Base-by-base conservation (phyloP, 2,329 filamentous ascomycete genomes). In the Xylaria arbuscula region DNA sequence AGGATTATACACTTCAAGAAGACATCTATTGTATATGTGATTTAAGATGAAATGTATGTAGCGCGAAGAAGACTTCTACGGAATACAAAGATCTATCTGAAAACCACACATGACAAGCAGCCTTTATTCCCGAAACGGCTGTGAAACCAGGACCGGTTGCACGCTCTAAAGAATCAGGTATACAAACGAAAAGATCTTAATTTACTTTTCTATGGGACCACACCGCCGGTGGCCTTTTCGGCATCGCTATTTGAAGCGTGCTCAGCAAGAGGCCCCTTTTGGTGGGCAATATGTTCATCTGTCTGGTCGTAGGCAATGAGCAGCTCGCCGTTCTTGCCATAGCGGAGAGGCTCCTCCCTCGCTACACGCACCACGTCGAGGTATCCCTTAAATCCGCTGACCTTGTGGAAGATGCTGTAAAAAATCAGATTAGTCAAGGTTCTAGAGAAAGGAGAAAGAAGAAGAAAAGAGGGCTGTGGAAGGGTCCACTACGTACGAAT, bases 251-350 rank as follows among this genome's bases (percentile, higher is more conserved):
- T 70, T 1, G 68, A 71, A 1, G 40, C 42, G 28, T 55, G 45
- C 61, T 75, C 73, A 32, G 32, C 60, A 60, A 72, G 70, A 28
- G 50, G 54, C 15, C 73, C 28, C 5, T 28, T 2, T 2, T 28
- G 36, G 54, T 73, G 76, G 9, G 72, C 67, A 72, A 77, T 78
- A 67, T 77, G 76, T 70, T 84, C 83, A 11, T 82, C 81, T 11
- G 75, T 76, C 61, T 83, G 80, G 22, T 83, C 81, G 57, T 84
- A 79, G 2, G 81, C 74, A 48, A 87, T 83, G 51, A 89, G 82
- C 51, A 88, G 76, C 76, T 89, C 85, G 70, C 88, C 88, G 66
- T 89, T 83, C 81, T 86, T 87, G 68, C 86, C 87, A 72, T 89
- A 89, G 45, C 85, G 82, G 5, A 80, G 81, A 0, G 88, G 87